Evolutionary conservation across 1,139 yeast genomes (phyloP).

Genomic region (Hemisphaericaspora subhashii): DNA sequence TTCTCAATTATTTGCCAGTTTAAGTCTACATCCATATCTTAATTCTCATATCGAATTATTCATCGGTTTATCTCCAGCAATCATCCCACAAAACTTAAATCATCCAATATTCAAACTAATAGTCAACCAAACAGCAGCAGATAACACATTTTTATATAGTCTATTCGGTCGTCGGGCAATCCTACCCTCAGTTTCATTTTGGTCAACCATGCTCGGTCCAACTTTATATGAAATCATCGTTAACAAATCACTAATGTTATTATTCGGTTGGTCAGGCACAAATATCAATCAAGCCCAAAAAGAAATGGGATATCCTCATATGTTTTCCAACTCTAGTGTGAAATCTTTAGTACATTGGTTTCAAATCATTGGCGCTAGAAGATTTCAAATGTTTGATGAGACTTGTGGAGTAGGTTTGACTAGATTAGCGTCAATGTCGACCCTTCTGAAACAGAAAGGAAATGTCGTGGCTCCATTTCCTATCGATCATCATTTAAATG

Average conservation of each 20-base stretch:
- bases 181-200: slow-evolving; percentile 46
- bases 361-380: slow-evolving; percentile 40
- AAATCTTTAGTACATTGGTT: slow-evolving; percentile 50
- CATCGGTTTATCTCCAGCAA: slow-evolving; percentile 48
- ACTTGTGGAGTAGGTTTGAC: slow-evolving; percentile 29
- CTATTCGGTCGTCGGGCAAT: slow-evolving; percentile 46
- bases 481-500: slow-evolving; percentile 40
- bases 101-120: slow-evolving; percentile 38
- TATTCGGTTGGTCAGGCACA: slow-evolving; percentile 44
- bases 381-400: slow-evolving; percentile 52
- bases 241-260: slow-evolving; percentile 32
- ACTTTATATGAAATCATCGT: slow-evolving; percentile 35
- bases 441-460: slow-evolving; percentile 22
- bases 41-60: slow-evolving; percentile 34
- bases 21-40: slow-evolving; percentile 38
- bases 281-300: slow-evolving; percentile 38
- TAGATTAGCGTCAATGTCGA: slow-evolving; percentile 24
- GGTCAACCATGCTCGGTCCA: slow-evolving; percentile 43
- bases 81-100: slow-evolving; percentile 41
- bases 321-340: slow-evolving; percentile 49
- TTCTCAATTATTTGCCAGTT: slow-evolving; percentile 44
- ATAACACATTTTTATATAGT: slow-evolving; percentile 32
- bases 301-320: slow-evolving; percentile 44
- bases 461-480: slow-evolving; percentile 62
- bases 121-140: slow-evolving; percentile 36